These are phyloP conservation scores for Diaporthe longicolla DNA, from an alignment of 2,329 filamentous ascomycete species.

Conservation along the genomic window DNA sequence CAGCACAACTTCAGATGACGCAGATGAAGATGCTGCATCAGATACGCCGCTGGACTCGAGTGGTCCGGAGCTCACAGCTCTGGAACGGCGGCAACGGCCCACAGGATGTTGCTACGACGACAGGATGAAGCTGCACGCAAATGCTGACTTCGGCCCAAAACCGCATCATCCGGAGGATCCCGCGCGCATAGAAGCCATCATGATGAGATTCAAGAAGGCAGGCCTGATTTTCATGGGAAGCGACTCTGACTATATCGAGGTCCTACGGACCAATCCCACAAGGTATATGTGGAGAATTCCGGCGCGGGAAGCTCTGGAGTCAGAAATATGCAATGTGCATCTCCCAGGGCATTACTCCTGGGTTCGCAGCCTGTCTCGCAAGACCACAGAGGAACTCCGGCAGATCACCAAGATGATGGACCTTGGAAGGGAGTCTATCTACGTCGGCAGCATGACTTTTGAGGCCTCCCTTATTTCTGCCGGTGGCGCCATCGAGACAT, in stretches of 20 bases:
- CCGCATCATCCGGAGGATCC: constrained; percentile 96
- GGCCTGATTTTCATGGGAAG: constrained; percentile 80
- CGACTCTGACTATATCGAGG: constrained; percentile 66
- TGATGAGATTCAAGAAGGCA: constrained; percentile 86
- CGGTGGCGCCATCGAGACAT: constrained; percentile 95
- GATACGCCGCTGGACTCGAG: constrained; percentile 49
- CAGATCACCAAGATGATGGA: constrained; percentile 73
- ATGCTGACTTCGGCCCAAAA: constrained; percentile 79
- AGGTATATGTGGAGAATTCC: constrained; percentile 82
- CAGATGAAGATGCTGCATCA: constrained; percentile 52
- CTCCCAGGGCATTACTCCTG: constrained; percentile 83
- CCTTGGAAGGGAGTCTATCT: constrained; percentile 80
- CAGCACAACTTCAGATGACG: constrained; percentile 48
- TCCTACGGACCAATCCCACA: constrained; percentile 68
- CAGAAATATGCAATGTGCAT: constrained; percentile 87
- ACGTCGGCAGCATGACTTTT: constrained; percentile 86
- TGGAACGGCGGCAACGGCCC: constrained; percentile 67
- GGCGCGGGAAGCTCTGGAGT: constrained; percentile 80
- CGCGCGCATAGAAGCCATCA: constrained; percentile 91
- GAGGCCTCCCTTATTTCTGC: constrained; percentile 86
- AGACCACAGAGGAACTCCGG: constrained; percentile 76
- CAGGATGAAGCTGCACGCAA: constrained; percentile 95
- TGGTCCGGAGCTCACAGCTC: constrained; percentile 44
- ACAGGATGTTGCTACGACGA: constrained; percentile 92
- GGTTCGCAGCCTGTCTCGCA: constrained; percentile 72